phyloP scores from a whole-genome alignment of 257 asterid species.

The Datura wrightii region DNA sequence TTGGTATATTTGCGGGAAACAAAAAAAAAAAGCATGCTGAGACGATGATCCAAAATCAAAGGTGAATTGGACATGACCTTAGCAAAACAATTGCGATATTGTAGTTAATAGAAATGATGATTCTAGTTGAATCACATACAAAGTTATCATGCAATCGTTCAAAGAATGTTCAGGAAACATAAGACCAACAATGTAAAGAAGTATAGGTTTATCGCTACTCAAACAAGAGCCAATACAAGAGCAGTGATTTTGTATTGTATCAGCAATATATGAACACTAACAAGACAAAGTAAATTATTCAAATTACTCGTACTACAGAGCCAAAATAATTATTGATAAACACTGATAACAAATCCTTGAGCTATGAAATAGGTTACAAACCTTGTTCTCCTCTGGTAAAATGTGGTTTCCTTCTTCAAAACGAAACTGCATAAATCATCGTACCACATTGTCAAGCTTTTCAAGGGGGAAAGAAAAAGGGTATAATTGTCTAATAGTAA shows the following conservation, averaged over 20 bases:
- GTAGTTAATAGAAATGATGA: not conserved
- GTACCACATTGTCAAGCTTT: not conserved
- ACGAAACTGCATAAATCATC: conserved; percentile 58
- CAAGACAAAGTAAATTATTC: conserved; percentile 14
- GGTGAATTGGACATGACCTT: not conserved
- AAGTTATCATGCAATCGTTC: not conserved
- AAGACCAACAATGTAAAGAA: not conserved
- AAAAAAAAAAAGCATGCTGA: not conserved
- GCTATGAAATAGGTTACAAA: conserved; percentile 32
- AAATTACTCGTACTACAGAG: not conserved
- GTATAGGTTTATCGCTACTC: not conserved
- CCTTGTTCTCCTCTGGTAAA: conserved; percentile 90
- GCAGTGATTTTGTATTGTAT: not conserved
- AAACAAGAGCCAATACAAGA: not conserved
- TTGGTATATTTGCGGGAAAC: not conserved
- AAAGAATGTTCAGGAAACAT: not conserved
- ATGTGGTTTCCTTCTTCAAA: conserved; percentile 72
- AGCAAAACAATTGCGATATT: not conserved
- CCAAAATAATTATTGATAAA: not conserved
- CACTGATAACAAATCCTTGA: not conserved
- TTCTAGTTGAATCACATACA: not conserved
- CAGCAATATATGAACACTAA: not conserved
- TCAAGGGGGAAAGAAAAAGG: not conserved
- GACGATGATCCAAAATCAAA: not conserved
- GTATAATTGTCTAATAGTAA: not conserved